Evolutionary conservation across 176 grass and related monocot genomes (phyloP), one percentile per base, ranked within the genome.

Genomic region (Ananas comosus): DNA sequence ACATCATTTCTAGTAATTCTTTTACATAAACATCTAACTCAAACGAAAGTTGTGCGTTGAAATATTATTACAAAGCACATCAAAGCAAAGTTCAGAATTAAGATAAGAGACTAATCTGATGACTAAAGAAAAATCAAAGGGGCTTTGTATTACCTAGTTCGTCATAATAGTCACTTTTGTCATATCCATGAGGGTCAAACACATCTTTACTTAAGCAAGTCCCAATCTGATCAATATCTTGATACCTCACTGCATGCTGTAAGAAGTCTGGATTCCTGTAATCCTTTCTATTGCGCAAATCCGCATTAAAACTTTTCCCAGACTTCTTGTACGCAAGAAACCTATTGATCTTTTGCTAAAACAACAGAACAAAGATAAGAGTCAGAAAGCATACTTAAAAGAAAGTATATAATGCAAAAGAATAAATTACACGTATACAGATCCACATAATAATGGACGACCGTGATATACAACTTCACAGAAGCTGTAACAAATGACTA

Each of bases 161-260:
- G 59, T 99, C 85, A 70, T 88, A 88, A 70, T 86, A 99, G 72
- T 99, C 94, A 3, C 82, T 88, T 64, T 82, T 90, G 71, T 99
- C 90, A 0, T 84, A 93, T 33, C 90, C 90, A 49, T 86, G 84
- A 66, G 94, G 94, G 53, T 99, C 80, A 66, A 99, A 99, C 65
- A 99, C 94, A 73, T 93, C 90, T 79, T 88, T 99, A 82, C 77
- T 80, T 70, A 99, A 99, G 81, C 90, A 93, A 47, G 87, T 86
- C 63, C 94, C 94, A 67, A 93, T 93, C 84, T 91, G 87, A 79
- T 99, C 82, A 3, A 99, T 99, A 64, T 92, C 94, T 82, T 99
- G 94, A 64, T 99, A 99, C n/a, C 94, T 81, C 74, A 93, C 89
- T 71, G 94, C 89, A 86, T 99, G 87, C 76, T 91, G 94, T 85